Evolutionary conservation across 306 rosid species (phyloP).

Genomic region (Castanea sativa): DNA sequence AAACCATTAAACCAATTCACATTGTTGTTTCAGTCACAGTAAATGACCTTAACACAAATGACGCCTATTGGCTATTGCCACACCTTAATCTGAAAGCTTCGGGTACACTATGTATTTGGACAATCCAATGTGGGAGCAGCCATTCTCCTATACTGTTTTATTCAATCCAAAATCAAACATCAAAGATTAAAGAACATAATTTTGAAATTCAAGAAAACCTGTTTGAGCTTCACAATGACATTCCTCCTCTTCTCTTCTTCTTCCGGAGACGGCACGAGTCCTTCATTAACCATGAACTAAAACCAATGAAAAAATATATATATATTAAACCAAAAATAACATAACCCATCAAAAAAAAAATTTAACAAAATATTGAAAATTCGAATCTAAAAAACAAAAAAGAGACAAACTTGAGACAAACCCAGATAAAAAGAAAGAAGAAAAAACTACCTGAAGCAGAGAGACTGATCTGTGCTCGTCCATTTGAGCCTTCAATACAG

Average conservation of each 20-base stretch:
- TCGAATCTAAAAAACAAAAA: background rate
- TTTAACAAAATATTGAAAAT: background rate
- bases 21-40: too few relatives aligned
- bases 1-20: too few relatives aligned
- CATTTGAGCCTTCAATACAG: constrained; percentile 16
- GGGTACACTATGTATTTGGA: too few relatives aligned
- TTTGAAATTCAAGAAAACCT: constrained; percentile 28
- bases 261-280: constrained; percentile 31
- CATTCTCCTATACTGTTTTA: too few relatives aligned
- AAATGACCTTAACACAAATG: background rate
- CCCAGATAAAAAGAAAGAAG: background rate
- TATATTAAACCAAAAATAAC: background rate
- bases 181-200: too few relatives aligned
- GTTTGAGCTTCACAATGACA: constrained; percentile 35
- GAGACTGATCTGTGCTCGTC: constrained; percentile 36
- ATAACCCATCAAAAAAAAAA: background rate
- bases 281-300: constrained; percentile 39
- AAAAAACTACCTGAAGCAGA: constrained; percentile 30
- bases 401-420: background rate
- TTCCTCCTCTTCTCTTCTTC: constrained; percentile 33
- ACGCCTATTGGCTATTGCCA: background rate
- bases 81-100: too few relatives aligned
- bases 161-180: too few relatives aligned
- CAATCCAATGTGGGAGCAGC: too few relatives aligned
- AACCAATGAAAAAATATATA: background rate